Evolutionary conservation across 495 filamentous ascomycete species (phyloP), one percentile per base, ranked within the genome.

Genomic region (Penicillium turbatum): DNA sequence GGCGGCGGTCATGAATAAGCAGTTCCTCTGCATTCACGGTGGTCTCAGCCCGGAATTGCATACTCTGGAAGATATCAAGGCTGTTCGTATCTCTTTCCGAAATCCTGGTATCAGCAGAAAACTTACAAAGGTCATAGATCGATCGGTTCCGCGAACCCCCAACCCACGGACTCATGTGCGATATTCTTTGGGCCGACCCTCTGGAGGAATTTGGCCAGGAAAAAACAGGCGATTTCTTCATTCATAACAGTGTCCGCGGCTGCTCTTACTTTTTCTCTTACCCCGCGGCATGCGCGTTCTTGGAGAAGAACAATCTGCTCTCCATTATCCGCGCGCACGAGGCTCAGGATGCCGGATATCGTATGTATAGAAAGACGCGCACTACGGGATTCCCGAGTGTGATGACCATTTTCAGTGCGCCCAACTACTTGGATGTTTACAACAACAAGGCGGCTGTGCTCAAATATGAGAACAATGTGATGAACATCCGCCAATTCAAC

Each of bases 261-360:
- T 98, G 93, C 75, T 98, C 93, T 8, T 98, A 96, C 73, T 98
- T 97, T 77, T 98, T 98, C 76, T 96, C 92, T 8, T 98, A 98
- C 62, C 93, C 91, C 3, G 90, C 93, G n/a, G 95, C 93, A 24
- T 98, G 93, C 73, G 87, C 90, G 11, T 98, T 98, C 75, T 73
- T 98, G 54, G 93, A 98, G 72, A 97, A 97, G 78, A 98, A 98
- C 76, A 97, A 97, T 66, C 79, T 98, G 9, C 84, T 98, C 16
- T 98, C 93, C 15, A 85, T 98, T 67, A 98, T 98, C 65, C 88
- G 93, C 60, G 93, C 93, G n/a, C 93, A 98, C 75, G 93, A 98
- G 64, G 93, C 93, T 13, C 93, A 98, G 76, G 93, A 98, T 73
- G 93, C 93, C 43, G 93, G 93, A 16, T 98, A 98, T 68, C 85